Evolutionary conservation across 805 yeast genomes (phyloP).

Genomic region (Clavispora phyllophila): DNA sequence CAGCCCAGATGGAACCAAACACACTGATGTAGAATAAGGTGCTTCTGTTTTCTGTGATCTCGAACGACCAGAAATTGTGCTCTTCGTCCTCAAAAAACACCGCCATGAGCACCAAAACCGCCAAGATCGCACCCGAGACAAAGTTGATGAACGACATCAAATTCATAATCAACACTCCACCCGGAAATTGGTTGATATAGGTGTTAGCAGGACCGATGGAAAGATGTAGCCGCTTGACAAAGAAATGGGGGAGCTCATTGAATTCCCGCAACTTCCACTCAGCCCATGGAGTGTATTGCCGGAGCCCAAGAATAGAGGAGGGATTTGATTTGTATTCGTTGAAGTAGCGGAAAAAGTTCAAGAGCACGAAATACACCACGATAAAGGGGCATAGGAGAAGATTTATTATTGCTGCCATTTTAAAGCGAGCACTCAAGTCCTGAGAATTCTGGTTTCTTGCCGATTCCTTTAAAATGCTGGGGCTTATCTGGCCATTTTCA

Average conservation of each 20-base stretch:
- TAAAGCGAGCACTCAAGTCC: constrained; percentile 73
- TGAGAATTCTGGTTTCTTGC: constrained; percentile 61
- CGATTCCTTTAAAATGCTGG: constrained; percentile 62
- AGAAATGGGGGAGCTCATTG: constrained; percentile 87
- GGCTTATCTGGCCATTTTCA: constrained; percentile 74
- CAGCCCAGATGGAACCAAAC: constrained; percentile 84
- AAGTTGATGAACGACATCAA: constrained; percentile 44
- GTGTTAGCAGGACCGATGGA: constrained; percentile 76
- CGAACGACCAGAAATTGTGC: constrained; percentile 77
- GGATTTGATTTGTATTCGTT: constrained; percentile 91
- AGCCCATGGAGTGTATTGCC: constrained; percentile 92
- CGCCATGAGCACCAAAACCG: constrained; percentile 64
- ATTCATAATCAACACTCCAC: constrained; percentile 47
- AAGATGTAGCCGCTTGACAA: constrained; percentile 69
- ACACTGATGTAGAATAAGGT: constrained; percentile 84
- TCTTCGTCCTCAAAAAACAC: constrained; percentile 79
- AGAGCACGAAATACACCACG: constrained; percentile 72
- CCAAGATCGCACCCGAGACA: constrained; percentile 82
- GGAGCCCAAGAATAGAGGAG: constrained; percentile 55
- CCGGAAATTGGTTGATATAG: constrained; percentile 89
- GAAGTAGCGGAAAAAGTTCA: constrained; percentile 86
- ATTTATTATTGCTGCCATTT: constrained; percentile 82
- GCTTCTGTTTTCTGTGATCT: constrained; percentile 73
- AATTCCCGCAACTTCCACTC: constrained; percentile 94
- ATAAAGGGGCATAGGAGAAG: constrained; percentile 80